Base-by-base conservation (phyloP, 768 basidiomycete species). In the Pholiota molesta region DNA sequence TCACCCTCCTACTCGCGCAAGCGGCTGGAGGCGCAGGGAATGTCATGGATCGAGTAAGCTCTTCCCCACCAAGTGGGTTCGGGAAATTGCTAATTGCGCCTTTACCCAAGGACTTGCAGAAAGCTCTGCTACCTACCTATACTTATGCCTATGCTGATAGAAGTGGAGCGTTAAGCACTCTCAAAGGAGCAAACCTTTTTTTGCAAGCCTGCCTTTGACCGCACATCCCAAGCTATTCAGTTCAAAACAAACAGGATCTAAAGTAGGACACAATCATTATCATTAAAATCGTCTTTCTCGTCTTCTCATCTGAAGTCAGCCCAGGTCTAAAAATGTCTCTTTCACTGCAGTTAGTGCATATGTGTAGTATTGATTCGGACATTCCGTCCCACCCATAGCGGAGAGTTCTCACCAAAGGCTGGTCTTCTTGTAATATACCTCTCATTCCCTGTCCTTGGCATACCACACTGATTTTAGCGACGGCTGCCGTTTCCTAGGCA, bases 231-330 rank as follows among this genome's bases (percentile, higher is more conserved):
- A 49, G 47, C 14, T 13, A 26, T 26, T 26, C 47, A 23, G 26
- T 49, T 23, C 57, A 19, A 59, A 60, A 62, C 53, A 47, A 61
- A 60, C 49, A 42, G 37, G 49, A 42, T 51, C 57, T 61, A 54
- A 56, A 62, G 56, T 54, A 56, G 52, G 63, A 61, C 64, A 62
- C 31, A 60, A 49, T 49, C 47, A 65, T 65, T 60, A 59, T 37
- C 33, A 39, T 45, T 52, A 62, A 52, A 58, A 51, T 65, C 49
- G 51, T 4, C 44, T 57, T 61, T 65, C 63, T 61, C 39, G 13
- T 44, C 44, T 44, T 55, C 57, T 49, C 26, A 40, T 37, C 52
- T 57, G 59, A 57, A 49, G 47, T 21, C 26, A 49, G 23, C 10
- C 45, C 21, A 26, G 8, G 47, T 49, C 47, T 49, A 49, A 49